Base-by-base conservation (phyloP, 108 stramenopile species). In the Schizochytrium sp. region DNA sequence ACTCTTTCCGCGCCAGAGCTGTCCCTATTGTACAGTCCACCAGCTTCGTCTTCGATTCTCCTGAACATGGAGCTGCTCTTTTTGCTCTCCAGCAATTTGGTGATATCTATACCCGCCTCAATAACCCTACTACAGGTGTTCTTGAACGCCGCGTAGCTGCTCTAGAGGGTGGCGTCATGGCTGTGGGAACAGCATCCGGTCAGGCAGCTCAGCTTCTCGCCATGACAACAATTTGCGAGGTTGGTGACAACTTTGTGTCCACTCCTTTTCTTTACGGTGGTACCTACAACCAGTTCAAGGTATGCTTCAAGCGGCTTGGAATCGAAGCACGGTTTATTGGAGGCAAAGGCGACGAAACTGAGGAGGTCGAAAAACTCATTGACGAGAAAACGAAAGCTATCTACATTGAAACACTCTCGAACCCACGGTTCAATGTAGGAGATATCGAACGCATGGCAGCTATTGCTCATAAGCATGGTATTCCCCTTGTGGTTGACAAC, bases 301-400 rank as follows among this genome's bases (percentile, higher is more conserved):
- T 93, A 49, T 60, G 93, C 60, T 88, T 98, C 12, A 94, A 93
- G 61, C 92, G 93, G 61, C 91, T 96, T 53, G 97, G 97, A 57
- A 96, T 96, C 89, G 89, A 92, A 38, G 95, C 94, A 41, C 87
- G 88, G 3, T 97, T 97, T 87, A 95, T 95, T 3, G 96, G 96
- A 87, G 89, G 61, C 61, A 44, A 57, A 56, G 94, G 89, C 46
- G 90, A 93, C 60, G 94, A 95, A 89, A 92, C 94, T 0, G 88
- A 76, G 12, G 92, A 91, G 46, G 90, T 96, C 53, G 92, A 91
- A 45, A 87, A 72, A 8, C 88, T 88, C 28, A 90, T 93, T 56
- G 96, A 97, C 83, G 95, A 96, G 76, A 97, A 96, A 87, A 96
- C 96, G 61, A 94, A 94, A 40, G 96, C 95, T 28, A 90, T 97